phyloP scores from a whole-genome alignment of 2,329 filamentous ascomycete genomes.

The Hymenoscyphus fructigenus region DNA sequence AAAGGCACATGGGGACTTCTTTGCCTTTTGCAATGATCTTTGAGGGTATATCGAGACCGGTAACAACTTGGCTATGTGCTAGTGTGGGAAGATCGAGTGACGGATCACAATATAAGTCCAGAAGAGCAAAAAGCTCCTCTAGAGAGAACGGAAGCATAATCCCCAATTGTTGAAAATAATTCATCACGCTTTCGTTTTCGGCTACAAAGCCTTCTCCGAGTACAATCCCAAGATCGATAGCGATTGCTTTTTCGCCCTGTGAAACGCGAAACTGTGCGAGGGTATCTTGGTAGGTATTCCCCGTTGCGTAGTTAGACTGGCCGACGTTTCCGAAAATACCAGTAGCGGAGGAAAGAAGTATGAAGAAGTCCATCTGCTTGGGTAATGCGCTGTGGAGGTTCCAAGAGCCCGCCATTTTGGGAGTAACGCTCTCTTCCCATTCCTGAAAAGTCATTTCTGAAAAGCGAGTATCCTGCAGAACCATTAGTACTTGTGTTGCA shows the following conservation, averaged over 20 bases:
- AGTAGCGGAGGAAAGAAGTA: constrained; percentile 39
- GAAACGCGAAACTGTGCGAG: constrained; percentile 14
- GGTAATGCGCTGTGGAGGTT: constrained; percentile 16
- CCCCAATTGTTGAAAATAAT: not conserved
- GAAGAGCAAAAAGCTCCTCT: not conserved
- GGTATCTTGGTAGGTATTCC: constrained; percentile 32
- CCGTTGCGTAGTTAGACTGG: constrained; percentile 25
- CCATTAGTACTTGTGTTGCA: not conserved
- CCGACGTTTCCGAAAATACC: constrained; percentile 20
- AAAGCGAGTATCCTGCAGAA: constrained; percentile 25
- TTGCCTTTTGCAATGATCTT: not conserved
- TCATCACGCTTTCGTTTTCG: not conserved
- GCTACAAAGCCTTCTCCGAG: not conserved
- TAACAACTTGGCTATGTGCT: not conserved
- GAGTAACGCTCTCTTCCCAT: not conserved
- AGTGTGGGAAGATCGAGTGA: not conserved
- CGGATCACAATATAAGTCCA: not conserved
- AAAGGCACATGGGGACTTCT: not conserved
- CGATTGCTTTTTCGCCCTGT: not conserved
- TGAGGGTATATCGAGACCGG: not conserved
- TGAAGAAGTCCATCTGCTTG: constrained; percentile 35
- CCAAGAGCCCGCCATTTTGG: constrained; percentile 12
- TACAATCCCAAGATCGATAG: constrained; percentile 6
- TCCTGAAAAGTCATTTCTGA: constrained; percentile 15
- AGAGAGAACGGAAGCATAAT: not conserved